Evolutionary conservation across 2,329 filamentous ascomycete species (phyloP), one percentile per base, ranked within the genome.

Genomic region (Cordyceps fumosorosea): DNA sequence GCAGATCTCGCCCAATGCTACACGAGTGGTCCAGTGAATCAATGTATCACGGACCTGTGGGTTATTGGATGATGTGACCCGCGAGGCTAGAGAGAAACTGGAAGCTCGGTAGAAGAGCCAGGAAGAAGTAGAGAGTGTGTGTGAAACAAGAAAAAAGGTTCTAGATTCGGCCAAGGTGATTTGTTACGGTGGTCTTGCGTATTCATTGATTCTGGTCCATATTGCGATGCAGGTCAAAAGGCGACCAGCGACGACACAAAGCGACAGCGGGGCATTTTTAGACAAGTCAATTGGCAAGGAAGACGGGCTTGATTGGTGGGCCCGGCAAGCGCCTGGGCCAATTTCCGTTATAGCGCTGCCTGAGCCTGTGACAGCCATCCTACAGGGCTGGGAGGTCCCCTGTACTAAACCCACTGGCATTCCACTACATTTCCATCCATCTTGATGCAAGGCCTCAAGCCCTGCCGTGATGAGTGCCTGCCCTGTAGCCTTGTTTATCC

Each of bases 21-120:
- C 6, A 37, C n/a, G 22, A 52, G 32, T 32, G 34, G 34, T 37
- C 3, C 12, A 40, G 11, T 34, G 18, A 40, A 12, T 51, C 45
- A 51, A 42, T 44, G 47, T 40, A 48, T 58, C 42, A 48, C 24
- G 55, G 24, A 14, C 8, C 8, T 24, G 44, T 48, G 44, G 29
- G 44, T 37, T 24, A 50, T 48, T 29, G n/a, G 24, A 34, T 34
- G 26, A 47, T 47, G 44, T 24, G 44, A 40, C 55, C 44, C 14
- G 55, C 44, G 44, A 57, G 44, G 20, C 44, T 57, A 57, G 55
- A 57, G 55, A 57, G 6, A 11, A 57, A 57, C 14, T 24, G 55
- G 42, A 56, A 56, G 55, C 26, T 56, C 42, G 42, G 55, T 32
- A 37, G 12, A 20, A 26, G 20, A 57, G 44, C n/a, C 29, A 29